phyloP scores from a whole-genome alignment of 805 yeast species.

The Kuraishia floccosa region DNA sequence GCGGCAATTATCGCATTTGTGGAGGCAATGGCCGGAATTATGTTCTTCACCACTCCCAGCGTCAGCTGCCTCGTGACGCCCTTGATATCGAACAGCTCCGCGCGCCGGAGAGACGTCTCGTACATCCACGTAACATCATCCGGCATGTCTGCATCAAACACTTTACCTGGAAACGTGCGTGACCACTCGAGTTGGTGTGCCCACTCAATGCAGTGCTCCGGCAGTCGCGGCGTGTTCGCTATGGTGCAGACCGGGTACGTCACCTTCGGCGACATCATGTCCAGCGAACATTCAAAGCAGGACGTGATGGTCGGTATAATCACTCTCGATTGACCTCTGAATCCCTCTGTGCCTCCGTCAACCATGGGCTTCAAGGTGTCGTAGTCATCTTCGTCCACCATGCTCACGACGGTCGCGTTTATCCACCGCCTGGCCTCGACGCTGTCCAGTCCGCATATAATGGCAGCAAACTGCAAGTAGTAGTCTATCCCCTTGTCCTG shows the following conservation, averaged over 20 bases:
- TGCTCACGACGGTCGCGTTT: constrained; percentile 51
- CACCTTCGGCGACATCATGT: constrained; percentile 50
- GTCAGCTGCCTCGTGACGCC: constrained; percentile 67
- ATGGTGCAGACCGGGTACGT: constrained; percentile 90
- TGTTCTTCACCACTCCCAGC: constrained; percentile 82
- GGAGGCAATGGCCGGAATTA: constrained; percentile 89
- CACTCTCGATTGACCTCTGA: constrained; percentile 82
- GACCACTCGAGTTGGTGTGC: constrained; percentile 74
- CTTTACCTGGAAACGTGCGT: constrained; percentile 26
- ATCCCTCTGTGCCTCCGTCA: constrained; percentile 95
- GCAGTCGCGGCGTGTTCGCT: constrained; percentile 86
- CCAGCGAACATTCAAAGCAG: constrained; percentile 88
- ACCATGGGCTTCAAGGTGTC: constrained; percentile 52
- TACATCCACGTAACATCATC: constrained; percentile 58
- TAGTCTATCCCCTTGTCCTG: constrained; percentile 52
- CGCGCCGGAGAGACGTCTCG: constrained; percentile 43
- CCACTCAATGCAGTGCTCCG: constrained; percentile 94
- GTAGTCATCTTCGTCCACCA: constrained; percentile 44
- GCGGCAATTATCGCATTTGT: constrained; percentile 92
- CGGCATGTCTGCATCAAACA: constrained; percentile 59
- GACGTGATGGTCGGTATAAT: constrained; percentile 79
- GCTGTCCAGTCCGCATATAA: constrained; percentile 82
- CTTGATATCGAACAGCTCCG: constrained; percentile 51
- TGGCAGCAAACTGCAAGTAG: constrained; percentile 55
- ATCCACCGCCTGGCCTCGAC: constrained; percentile 90